These are phyloP conservation scores for Pluteus cervinus DNA, from an alignment of 768 basidiomycete genomes.

Conservation along the genomic window DNA sequence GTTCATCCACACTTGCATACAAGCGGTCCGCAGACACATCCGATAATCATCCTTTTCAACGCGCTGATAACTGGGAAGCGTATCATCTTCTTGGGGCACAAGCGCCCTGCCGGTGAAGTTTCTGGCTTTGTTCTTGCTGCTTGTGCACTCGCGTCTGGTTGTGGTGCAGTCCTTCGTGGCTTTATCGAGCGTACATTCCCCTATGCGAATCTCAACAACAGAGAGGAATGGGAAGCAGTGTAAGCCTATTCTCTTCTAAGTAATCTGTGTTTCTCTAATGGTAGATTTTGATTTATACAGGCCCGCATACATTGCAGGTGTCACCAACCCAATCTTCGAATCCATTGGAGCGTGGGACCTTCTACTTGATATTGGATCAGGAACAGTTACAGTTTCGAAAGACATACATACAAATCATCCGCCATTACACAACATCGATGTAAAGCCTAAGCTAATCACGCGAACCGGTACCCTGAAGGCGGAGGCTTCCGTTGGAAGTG, in stretches of 20 bases:
- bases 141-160: slow-evolving; percentile 89
- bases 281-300: slow-evolving; percentile 28
- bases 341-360: slow-evolving; percentile 86
- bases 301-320: slow-evolving; percentile 92
- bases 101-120: slow-evolving; percentile 83
- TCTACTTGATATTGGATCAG: slow-evolving; percentile 84
- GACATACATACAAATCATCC: slow-evolving; percentile 64
- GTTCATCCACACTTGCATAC: slow-evolving; percentile 92
- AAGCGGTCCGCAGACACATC: slow-evolving; percentile 84
- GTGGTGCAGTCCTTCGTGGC: slow-evolving; percentile 76
- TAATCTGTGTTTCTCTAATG: background rate
- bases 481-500: slow-evolving; percentile 55
- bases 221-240: slow-evolving; percentile 89
- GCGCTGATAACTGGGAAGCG: slow-evolving; percentile 92
- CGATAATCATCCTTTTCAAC: slow-evolving; percentile 93
- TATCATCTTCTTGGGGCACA: slow-evolving; percentile 93
- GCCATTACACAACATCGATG: slow-evolving; percentile 38
- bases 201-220: slow-evolving; percentile 84
- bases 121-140: slow-evolving; percentile 91
- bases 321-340: slow-evolving; percentile 96
- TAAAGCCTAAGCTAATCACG: slow-evolving; percentile 37
- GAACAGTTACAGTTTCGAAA: slow-evolving; percentile 81
- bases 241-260: slow-evolving; percentile 32
- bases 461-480: slow-evolving; percentile 62
- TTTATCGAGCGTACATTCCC: slow-evolving; percentile 93